Evolutionary conservation across 2,329 filamentous ascomycete genomes (phyloP).

Genomic region (Alternaria rosae): DNA sequence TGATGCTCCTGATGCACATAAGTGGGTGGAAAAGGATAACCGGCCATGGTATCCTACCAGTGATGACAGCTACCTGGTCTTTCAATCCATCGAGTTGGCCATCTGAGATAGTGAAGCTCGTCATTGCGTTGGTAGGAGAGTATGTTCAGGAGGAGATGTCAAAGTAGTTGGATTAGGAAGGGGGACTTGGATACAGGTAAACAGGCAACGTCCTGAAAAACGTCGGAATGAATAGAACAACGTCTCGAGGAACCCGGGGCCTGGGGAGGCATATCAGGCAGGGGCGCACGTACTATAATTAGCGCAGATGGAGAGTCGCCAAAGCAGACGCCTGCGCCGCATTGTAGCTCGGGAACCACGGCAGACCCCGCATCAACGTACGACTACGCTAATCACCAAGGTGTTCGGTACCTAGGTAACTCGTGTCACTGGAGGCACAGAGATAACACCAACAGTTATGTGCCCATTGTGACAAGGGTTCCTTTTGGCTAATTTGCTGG

Average conservation of each 20-base stretch:
- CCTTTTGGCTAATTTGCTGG: neutral
- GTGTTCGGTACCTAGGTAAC: neutral
- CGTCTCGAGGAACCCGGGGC: too few species aligned
- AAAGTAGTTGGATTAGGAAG: neutral
- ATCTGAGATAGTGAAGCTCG: constrained; percentile 57
- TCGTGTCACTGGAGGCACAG: neutral
- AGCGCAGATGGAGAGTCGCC: neutral
- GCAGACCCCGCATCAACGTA: neutral
- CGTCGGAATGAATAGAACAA: neutral
- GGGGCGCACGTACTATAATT: neutral
- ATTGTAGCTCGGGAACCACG: neutral
- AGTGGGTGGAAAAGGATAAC: neutral
- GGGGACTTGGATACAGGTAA: neutral
- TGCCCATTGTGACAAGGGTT: neutral
- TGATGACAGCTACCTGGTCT: constrained; percentile 62
- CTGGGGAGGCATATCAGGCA: neutral
- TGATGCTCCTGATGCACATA: constrained; percentile 56
- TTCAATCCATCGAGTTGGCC: constrained; percentile 54
- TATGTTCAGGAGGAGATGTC: neutral
- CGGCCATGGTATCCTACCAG: constrained; percentile 48
- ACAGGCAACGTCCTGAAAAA: neutral
- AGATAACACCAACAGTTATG: neutral
- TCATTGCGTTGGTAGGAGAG: constrained; percentile 20
- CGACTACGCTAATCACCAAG: neutral
- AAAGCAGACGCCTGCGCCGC: neutral